Conservation (phyloP, 768 basidiomycete genomes). For the Termitomyces sp. region DNA sequence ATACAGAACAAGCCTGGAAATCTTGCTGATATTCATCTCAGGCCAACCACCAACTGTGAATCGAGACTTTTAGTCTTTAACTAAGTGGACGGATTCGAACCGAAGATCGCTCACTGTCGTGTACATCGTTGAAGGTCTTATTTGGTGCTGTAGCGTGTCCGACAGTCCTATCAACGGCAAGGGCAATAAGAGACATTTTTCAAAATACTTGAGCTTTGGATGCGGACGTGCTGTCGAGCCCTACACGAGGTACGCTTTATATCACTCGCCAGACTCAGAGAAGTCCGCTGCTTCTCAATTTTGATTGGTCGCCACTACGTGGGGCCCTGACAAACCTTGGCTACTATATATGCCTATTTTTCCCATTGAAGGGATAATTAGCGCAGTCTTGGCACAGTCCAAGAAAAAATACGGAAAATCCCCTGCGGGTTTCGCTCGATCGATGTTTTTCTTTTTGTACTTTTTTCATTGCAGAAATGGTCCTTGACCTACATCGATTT, state of each 20-base stretch:
- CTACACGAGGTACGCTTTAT: neutral
- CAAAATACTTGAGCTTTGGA: neutral
- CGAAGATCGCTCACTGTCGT: neutral
- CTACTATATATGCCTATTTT: no score
- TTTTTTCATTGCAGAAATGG: no score
- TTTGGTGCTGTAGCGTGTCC: neutral
- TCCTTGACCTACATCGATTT: neutral
- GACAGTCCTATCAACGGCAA: neutral
- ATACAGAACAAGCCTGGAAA: neutral
- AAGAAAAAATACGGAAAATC: no score
- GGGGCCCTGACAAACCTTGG: no score
- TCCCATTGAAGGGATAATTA: no score
- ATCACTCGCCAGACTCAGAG: neutral
- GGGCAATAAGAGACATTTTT: neutral
- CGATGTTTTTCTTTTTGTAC: no score
- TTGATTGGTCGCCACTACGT: no score
- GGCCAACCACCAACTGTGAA: neutral
- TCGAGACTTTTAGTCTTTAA: neutral
- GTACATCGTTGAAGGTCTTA: neutral
- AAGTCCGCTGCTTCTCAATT: neutral
- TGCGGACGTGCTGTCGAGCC: neutral
- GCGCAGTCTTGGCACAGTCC: no score
- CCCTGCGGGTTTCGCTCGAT: no score
- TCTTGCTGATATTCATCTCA: neutral
- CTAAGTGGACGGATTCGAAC: no score